Conservation (phyloP, 2,329 filamentous ascomycete species). For the Ceratocystis eucalypticola region DNA sequence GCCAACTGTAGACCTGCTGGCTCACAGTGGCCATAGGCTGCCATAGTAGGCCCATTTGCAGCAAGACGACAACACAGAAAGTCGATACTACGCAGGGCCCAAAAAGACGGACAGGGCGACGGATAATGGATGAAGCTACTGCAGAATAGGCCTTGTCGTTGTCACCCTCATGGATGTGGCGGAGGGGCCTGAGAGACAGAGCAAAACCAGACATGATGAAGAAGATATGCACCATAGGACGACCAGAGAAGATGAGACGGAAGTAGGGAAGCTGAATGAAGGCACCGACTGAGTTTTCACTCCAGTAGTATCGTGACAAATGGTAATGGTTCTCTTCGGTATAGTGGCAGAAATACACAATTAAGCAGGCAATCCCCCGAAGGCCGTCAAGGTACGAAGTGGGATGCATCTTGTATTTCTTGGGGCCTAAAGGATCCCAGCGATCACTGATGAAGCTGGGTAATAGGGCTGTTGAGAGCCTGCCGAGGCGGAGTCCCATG, state of each 20-base stretch:
- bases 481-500: conserved; percentile 13
- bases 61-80: conserved; percentile 32
- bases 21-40: conserved; percentile 18
- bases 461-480: conserved; percentile 16
- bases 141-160: conserved; percentile 14
- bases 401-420: conserved; percentile 28
- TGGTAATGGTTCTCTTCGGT: conserved; percentile 20
- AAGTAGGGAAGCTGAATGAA: conserved; percentile 39
- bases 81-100: conserved; percentile 39
- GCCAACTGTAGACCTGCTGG: conserved; percentile 35
- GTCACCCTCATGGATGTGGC: conserved; percentile 24
- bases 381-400: conserved; percentile 47
- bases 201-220: conserved; percentile 51
- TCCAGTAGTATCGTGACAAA: conserved; percentile 29
- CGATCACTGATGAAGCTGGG: conserved; percentile 19
- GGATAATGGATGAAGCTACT: conserved; percentile 39
- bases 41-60: conserved; percentile 22
- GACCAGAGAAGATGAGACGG: conserved; percentile 41
- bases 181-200: conserved; percentile 40
- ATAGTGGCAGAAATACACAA: conserved; percentile 45
- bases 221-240: conserved; percentile 46
- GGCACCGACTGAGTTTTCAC: conserved; percentile 28
- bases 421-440: conserved; percentile 16
- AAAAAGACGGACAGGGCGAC: conserved; percentile 39
- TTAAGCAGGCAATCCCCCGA: conserved; percentile 41